These are phyloP conservation scores for Aureobasidium sp. DNA, from an alignment of 2,329 filamentous ascomycete species.

Conservation along the genomic window DNA sequence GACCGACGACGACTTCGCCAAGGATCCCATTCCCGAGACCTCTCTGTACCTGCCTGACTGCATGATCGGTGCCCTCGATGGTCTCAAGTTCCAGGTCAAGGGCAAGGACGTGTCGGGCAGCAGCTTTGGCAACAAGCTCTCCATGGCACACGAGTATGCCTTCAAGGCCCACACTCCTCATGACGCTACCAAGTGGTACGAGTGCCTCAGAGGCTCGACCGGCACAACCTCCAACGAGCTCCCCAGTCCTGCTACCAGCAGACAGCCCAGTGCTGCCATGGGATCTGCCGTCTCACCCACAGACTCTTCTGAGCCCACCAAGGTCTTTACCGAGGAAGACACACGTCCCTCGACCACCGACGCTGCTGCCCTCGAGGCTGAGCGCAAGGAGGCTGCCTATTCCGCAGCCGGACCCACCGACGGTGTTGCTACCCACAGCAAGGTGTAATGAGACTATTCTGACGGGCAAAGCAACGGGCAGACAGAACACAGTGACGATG, in stretches of 20 bases:
- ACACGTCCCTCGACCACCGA: conserved; percentile 6
- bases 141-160: conserved; percentile 67
- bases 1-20: conserved; percentile 66
- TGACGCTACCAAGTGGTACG: conserved; percentile 80
- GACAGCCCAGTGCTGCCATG: conserved; percentile 1
- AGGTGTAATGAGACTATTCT: neutral
- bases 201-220: conserved; percentile 56
- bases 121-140: conserved; percentile 70
- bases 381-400: conserved; percentile 6
- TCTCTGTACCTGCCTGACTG: conserved; percentile 92
- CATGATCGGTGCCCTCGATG: conserved; percentile 60
- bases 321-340: conserved; percentile 2
- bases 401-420: conserved; percentile 6
- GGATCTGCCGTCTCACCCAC: neutral
- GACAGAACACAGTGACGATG: neutral
- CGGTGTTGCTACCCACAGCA: conserved; percentile 8
- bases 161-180: conserved; percentile 81
- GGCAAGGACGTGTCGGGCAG: conserved; percentile 81
- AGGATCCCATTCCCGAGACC: conserved; percentile 74
- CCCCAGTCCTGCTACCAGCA: conserved; percentile 27
- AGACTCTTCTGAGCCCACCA: neutral
- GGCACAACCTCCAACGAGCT: conserved; percentile 40
- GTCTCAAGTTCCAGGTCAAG: conserved; percentile 86
- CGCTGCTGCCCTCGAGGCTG: conserved; percentile 16
- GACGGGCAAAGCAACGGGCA: neutral